phyloP scores from a whole-genome alignment of 148 eudicot genomes.

The Rhododendron ferrugineum region DNA sequence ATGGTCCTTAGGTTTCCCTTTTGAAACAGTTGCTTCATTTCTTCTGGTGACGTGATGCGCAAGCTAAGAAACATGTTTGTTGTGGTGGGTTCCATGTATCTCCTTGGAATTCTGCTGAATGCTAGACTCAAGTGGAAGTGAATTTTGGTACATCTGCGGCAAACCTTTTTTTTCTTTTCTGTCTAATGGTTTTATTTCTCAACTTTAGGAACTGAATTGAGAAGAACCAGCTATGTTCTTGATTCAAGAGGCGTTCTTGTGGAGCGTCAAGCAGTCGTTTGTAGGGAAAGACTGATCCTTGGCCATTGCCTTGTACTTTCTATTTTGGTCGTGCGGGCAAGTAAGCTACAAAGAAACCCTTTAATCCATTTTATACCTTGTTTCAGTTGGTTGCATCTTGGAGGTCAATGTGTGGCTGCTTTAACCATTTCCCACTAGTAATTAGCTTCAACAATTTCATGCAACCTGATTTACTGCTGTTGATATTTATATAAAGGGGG shows the following conservation, averaged over 20 bases:
- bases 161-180: background rate
- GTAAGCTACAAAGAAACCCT: constrained; percentile 40
- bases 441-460: background rate
- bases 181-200: constrained; percentile 14
- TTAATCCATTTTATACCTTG: background rate
- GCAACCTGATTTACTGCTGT: background rate
- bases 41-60: background rate
- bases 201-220: constrained; percentile 72
- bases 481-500: background rate
- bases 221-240: constrained; percentile 82
- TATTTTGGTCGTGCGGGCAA: constrained; percentile 74
- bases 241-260: constrained; percentile 93
- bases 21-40: background rate
- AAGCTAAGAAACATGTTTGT: background rate
- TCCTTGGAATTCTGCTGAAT: background rate
- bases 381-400: constrained; percentile 8
- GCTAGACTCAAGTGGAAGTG: background rate
- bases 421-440: background rate
- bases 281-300: constrained; percentile 83
- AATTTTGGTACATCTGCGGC: background rate
- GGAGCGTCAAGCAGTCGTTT: constrained; percentile 86
- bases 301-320: constrained; percentile 95
- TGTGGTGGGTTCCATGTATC: background rate
- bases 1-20: background rate
- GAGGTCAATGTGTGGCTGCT: background rate